phyloP scores from a whole-genome alignment of 768 basidiomycete species.

The Kwoniella heveanensis region DNA sequence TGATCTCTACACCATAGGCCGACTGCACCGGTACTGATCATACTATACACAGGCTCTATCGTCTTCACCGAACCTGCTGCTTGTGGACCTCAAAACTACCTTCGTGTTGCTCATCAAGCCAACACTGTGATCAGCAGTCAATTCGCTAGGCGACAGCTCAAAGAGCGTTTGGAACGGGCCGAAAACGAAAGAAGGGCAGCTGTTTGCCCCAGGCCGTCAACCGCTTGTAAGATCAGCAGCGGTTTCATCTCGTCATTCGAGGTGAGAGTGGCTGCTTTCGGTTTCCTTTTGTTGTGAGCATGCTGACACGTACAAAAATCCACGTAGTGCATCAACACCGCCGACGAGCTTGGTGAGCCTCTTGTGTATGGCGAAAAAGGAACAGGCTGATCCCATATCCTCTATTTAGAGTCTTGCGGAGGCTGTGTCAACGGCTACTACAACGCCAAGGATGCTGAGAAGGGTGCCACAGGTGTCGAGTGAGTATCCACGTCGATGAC shows the following conservation, averaged over 20 bases:
- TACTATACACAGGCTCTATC: too few species aligned
- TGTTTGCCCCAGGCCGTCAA: conserved; percentile 3
- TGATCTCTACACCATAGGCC: neutral
- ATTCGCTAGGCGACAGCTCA: conserved; percentile 10
- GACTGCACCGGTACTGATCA: neutral
- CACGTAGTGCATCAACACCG: neutral
- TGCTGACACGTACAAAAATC: neutral
- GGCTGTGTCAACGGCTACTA: conserved; percentile 9
- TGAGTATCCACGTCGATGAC: neutral
- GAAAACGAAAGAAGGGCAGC: neutral
- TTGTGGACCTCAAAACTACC: neutral
- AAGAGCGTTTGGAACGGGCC: neutral
- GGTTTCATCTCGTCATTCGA: conserved; percentile 3
- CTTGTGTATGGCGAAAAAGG: neutral
- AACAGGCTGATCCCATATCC: neutral
- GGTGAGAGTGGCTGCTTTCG: conserved; percentile 1
- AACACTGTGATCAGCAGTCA: conserved; percentile 7
- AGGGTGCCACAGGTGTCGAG: conserved; percentile 1
- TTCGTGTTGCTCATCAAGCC: neutral
- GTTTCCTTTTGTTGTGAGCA: too few species aligned
- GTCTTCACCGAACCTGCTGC: neutral
- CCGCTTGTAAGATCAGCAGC: conserved; percentile 2
- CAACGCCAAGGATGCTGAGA: conserved; percentile 1
- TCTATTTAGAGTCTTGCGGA: conserved; percentile 7
- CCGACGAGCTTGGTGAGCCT: neutral